A percentile compares a stretch with the other conserved stretches of the same genome.
phyloP scores from a whole-genome alignment of 768 basidiomycete species.

The Suillus weaverae region DNA sequence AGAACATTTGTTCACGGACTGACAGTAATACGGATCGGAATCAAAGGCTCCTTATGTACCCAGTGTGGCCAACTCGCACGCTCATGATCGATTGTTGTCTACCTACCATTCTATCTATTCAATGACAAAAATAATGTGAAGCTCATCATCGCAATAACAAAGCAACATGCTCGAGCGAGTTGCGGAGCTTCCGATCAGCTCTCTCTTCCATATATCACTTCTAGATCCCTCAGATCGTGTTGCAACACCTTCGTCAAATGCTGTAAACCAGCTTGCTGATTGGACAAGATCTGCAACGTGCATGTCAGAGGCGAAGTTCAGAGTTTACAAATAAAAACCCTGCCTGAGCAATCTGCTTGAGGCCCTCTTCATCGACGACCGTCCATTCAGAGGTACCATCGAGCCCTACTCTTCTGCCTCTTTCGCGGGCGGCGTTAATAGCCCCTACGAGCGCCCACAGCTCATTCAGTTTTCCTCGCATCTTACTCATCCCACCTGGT shows the following conservation, averaged over 20 bases:
- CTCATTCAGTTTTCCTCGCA: constrained; percentile 76
- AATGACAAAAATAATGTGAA: constrained; percentile 1
- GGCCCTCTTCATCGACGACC: constrained; percentile 84
- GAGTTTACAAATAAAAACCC: constrained; percentile 18
- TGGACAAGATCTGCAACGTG: constrained; percentile 58
- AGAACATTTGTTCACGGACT: neutral
- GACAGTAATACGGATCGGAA: constrained; percentile 6
- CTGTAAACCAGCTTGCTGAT: constrained; percentile 78
- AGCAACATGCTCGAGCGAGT: constrained; percentile 28
- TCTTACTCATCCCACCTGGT: constrained; percentile 51
- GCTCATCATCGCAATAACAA: constrained; percentile 11
- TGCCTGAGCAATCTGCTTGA: constrained; percentile 75
- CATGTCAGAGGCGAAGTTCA: constrained; percentile 7
- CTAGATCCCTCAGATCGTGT: constrained; percentile 61
- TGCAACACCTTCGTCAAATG: constrained; percentile 78
- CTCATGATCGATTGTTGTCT: constrained; percentile 6
- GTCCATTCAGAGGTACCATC: constrained; percentile 64
- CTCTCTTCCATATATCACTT: constrained; percentile 56
- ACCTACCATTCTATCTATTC: neutral
- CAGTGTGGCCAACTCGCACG: constrained; percentile 1
- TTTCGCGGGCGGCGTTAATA: constrained; percentile 57
- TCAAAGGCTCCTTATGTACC: constrained; percentile 9
- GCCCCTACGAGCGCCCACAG: constrained; percentile 84
- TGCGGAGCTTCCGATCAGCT: constrained; percentile 34
- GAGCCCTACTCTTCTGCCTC: constrained; percentile 41